Percentiles rank a stretch among this genome's conserved stretches.
phyloP scores from a whole-genome alignment of 768 basidiomycete species.

The Hydnum rufescens region DNA sequence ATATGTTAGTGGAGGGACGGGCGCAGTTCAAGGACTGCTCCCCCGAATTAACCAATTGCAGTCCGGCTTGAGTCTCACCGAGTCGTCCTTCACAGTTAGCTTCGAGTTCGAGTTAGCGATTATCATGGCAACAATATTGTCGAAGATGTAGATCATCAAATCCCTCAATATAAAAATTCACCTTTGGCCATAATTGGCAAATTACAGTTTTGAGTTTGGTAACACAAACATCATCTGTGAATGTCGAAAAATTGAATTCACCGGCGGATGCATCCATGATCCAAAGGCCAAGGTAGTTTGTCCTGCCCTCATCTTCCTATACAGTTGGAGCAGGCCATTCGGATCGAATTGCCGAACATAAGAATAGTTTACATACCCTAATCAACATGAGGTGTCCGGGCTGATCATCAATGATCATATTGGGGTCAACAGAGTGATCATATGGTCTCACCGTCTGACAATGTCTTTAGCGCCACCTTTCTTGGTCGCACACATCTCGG shows the following conservation, averaged over 20 bases:
- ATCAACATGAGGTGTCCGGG: slow-evolving; percentile 88
- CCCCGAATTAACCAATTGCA: too few species aligned
- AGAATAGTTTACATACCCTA: slow-evolving; percentile 22
- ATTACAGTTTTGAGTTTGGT: slow-evolving; percentile 87
- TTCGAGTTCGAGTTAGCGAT: too few species aligned
- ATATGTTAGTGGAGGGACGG: too few species aligned
- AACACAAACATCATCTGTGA: slow-evolving; percentile 81
- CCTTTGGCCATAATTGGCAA: slow-evolving; percentile 78
- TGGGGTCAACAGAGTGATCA: slow-evolving; percentile 40
- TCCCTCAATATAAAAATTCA: slow-evolving; percentile 76
- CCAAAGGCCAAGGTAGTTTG: slow-evolving; percentile 65
- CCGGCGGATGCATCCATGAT: slow-evolving; percentile 89
- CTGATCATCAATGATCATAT: slow-evolving; percentile 77
- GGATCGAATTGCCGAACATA: background rate
- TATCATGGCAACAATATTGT: too few species aligned
- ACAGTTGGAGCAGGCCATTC: slow-evolving; percentile 8
- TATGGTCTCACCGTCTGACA: slow-evolving; percentile 41
- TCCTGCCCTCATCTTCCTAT: slow-evolving; percentile 23
- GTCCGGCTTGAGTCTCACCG: too few species aligned
- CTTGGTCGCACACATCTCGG: slow-evolving; percentile 77
- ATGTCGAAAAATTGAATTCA: slow-evolving; percentile 76
- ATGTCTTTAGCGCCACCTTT: slow-evolving; percentile 47
- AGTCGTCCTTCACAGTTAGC: too few species aligned
- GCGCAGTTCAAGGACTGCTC: too few species aligned
- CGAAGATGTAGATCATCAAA: too few species aligned